These are phyloP conservation scores for Termitomyces heimii DNA, from an alignment of 768 basidiomycete genomes.

Conservation along the genomic window DNA sequence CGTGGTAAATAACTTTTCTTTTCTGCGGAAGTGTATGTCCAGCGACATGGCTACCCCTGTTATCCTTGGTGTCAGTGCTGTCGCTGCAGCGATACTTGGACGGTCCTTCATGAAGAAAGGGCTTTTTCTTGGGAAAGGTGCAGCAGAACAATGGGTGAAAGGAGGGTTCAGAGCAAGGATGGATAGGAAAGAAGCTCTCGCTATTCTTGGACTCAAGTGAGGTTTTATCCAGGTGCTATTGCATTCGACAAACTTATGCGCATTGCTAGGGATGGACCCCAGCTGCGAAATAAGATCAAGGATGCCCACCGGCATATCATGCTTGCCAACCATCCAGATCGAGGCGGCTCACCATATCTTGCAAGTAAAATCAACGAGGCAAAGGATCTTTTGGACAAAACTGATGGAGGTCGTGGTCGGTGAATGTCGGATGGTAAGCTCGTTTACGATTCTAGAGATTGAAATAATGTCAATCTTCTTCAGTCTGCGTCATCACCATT, in stretches of 20 bases:
- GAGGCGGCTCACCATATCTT: conserved; percentile 96
- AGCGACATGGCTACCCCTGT: conserved; percentile 69
- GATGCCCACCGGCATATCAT: conserved; percentile 96
- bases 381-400: conserved; percentile 85
- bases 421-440: conserved; percentile 13
- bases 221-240: conserved; percentile 23
- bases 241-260: background rate
- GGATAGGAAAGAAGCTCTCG: conserved; percentile 91
- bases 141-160: conserved; percentile 81
- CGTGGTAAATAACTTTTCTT: conserved; percentile 7
- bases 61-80: conserved; percentile 69
- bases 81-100: conserved; percentile 71
- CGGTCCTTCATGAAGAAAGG: conserved; percentile 65
- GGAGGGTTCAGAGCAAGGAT: conserved; percentile 96
- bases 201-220: conserved; percentile 89
- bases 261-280: conserved; percentile 66
- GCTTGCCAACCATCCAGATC: conserved; percentile 98
- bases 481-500: conserved; percentile 7
- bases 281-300: conserved; percentile 74
- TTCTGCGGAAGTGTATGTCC: background rate
- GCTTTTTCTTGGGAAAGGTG: conserved; percentile 48
- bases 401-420: conserved; percentile 43
- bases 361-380: conserved; percentile 99
- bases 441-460: background rate
- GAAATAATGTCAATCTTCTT: background rate